Base-by-base conservation (phyloP, 2,329 filamentous ascomycete genomes). In the Aureobasidium namibiae region DNA sequence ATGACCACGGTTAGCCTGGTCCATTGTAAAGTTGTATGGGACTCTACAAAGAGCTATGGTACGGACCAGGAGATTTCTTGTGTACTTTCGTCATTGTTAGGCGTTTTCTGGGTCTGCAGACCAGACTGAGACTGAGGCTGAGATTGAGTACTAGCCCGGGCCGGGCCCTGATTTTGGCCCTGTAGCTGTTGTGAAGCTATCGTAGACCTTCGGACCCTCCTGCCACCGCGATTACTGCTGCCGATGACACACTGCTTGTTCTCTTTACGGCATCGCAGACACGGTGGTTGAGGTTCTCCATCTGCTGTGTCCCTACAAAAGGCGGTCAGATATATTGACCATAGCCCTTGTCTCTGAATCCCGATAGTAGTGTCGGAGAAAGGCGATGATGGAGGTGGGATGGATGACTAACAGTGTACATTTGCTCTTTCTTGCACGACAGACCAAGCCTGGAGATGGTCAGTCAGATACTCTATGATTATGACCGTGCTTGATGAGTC, bases 241-340 rank as follows among this genome's bases (percentile, higher is more conserved):
- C 81, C 82, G 21, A 84, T 75, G 11, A 84, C 76, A 67, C 82
- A 85, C 61, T 84, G 80, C 56, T 80, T 79, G 60, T 76, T 74
- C 63, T 83, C 81, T 64, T 78, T 77, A 62, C 80, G 77, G 69
- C 82, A 85, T 58, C 82, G 74, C 54, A 81, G 76, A 64, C 82
- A 85, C 26, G 82, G 82, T 29, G 74, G 78, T 67, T 68, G 77
- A 69, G 67, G 78, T 69, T 72, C 74, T 69, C 69, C 80, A 71
- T 75, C 79, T 72, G 67, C 70, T 67, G 66, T 76, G 67, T 67
- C 76, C 14, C 52, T 56, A 14, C 0, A n/a, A 18, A 23, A 24
- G 14, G 13, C 39, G 16, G 38, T 56, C 52, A 56, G 52, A 18
- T 18, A 14, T 1, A 1, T 36, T 8, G 23, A 14, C 16, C 11